Conservation (phyloP, 352 stramenopile genomes). For the Globisporangium alternatum region DNA sequence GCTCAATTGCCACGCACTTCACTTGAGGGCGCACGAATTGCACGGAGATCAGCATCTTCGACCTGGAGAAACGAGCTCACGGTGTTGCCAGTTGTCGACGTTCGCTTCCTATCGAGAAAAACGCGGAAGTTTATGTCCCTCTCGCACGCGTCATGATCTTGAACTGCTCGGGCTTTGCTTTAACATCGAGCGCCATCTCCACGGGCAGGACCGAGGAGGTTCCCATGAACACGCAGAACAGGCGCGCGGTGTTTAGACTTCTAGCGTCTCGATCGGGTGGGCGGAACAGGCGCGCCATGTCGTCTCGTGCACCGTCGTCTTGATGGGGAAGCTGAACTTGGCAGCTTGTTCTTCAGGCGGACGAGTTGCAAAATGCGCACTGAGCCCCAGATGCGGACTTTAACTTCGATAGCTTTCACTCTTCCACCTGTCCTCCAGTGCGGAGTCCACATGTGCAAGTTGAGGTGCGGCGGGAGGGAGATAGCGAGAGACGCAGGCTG, state of each 20-base stretch:
- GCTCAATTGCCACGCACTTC: neutral
- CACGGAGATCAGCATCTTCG: neutral
- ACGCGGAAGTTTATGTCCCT: neutral
- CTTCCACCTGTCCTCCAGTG: neutral
- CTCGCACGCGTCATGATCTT: neutral
- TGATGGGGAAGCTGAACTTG: neutral
- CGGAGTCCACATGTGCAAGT: neutral
- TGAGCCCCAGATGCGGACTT: neutral
- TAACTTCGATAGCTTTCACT: neutral
- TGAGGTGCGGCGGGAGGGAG: neutral
- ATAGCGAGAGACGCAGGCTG: neutral
- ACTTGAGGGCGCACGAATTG: neutral
- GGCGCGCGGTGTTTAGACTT: neutral
- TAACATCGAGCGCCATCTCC: neutral
- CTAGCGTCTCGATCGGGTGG: too few relatives aligned
- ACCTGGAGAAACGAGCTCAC: neutral
- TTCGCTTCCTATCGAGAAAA: neutral
- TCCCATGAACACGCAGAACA: neutral
- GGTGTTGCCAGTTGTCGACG: neutral
- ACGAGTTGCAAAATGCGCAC: neutral
- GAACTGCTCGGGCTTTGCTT: neutral
- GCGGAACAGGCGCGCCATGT: neutral
- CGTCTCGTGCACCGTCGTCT: neutral
- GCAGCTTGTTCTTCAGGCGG: neutral
- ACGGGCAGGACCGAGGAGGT: neutral